Evolutionary conservation across 257 asterid species (phyloP).

Genomic region (Nicotiana attenuata): DNA sequence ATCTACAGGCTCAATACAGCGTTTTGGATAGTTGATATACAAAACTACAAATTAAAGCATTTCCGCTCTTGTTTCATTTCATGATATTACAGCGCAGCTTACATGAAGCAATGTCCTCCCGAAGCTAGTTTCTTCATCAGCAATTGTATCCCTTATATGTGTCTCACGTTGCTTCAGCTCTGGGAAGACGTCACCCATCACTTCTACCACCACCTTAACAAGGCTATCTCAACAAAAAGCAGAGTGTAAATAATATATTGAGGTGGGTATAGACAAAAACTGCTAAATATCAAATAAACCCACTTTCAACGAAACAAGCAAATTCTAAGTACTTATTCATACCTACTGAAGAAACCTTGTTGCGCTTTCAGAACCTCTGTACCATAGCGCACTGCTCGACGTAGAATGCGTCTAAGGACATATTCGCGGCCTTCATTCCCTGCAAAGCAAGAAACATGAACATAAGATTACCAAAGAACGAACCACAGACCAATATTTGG

Average conservation of each 20-base stretch:
- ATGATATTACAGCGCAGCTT: conserved; percentile 10
- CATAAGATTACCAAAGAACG: background rate
- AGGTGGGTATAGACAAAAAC: background rate
- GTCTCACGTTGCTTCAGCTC: conserved; percentile 68
- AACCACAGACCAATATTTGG: background rate
- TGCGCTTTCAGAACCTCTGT: conserved; percentile 88
- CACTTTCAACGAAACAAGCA: background rate
- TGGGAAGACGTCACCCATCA: conserved; percentile 81
- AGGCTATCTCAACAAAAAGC: conserved; percentile 44
- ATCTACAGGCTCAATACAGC: background rate
- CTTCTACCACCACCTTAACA: conserved; percentile 71
- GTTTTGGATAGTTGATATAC: background rate
- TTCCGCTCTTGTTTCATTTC: background rate
- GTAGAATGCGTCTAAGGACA: conserved; percentile 89
- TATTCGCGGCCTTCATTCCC: conserved; percentile 99
- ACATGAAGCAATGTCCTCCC: conserved; percentile 87
- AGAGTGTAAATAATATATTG: conserved; percentile 7
- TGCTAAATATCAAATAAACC: background rate
- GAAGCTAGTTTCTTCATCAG: conserved; percentile 88
- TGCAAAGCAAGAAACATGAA: conserved; percentile 23
- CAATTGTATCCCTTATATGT: conserved; percentile 66
- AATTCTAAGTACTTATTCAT: conserved; percentile 16
- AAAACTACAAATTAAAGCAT: background rate
- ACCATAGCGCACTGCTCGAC: conserved; percentile 98
- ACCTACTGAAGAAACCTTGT: conserved; percentile 86